phyloP scores from a whole-genome alignment of 108 stramenopile species.

The Chaetoceros muelleri region DNA sequence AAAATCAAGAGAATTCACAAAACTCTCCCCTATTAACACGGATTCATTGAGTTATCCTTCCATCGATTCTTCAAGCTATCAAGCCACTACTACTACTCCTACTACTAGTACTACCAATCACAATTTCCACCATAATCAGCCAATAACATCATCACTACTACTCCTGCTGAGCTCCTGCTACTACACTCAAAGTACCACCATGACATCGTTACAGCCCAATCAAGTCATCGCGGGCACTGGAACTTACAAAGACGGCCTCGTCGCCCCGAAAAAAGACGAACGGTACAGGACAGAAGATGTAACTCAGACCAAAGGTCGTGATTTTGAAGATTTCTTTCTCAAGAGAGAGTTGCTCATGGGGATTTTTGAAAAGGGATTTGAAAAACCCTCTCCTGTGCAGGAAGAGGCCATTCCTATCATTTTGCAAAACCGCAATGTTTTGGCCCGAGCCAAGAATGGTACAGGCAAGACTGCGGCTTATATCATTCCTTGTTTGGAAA shows the following conservation, averaged over 20 bases:
- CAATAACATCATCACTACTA: too few species aligned
- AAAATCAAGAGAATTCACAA: too few species aligned
- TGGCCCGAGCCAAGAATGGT: constrained; percentile 95
- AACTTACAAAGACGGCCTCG: constrained; percentile 76
- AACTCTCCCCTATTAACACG: too few species aligned
- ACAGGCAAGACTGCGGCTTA: constrained; percentile 99
- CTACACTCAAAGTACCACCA: constrained; percentile 4
- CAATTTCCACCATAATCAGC: too few species aligned
- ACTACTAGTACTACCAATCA: too few species aligned
- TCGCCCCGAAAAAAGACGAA: constrained; percentile 70
- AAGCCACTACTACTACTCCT: too few species aligned
- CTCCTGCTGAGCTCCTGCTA: too few species aligned
- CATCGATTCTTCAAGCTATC: too few species aligned
- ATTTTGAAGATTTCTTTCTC: constrained; percentile 98
- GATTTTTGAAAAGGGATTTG: constrained; percentile 99
- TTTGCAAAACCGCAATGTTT: constrained; percentile 90
- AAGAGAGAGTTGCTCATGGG: constrained; percentile 96
- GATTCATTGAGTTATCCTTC: too few species aligned
- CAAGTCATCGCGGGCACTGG: constrained; percentile 51
- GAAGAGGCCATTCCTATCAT: constrained; percentile 98
- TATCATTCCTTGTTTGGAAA: constrained; percentile 97
- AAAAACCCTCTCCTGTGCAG: constrained; percentile 96
- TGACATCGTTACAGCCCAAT: constrained; percentile 16
- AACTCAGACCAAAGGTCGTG: constrained; percentile 91
- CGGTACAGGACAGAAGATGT: constrained; percentile 93